Evolutionary conservation across 768 basidiomycete species (phyloP), one percentile per base, ranked within the genome.

Genomic region (Amylocystis lapponica): DNA sequence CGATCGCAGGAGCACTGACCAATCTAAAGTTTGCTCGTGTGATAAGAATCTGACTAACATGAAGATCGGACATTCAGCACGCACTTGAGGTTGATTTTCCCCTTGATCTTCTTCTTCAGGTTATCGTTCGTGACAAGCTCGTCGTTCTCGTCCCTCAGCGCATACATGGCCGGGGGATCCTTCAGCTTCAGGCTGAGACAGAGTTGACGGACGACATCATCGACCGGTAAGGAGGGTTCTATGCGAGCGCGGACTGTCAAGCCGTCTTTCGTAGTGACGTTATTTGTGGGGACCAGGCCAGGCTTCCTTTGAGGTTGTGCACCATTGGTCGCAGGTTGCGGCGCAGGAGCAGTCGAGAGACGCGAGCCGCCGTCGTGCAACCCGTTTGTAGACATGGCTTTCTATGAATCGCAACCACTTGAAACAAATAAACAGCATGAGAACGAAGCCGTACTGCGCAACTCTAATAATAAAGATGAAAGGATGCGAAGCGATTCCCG

Each of bases 111-210:
- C 66, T 76, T 81, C 58, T 80, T 74, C 55, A 96, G 59, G 58
- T 93, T 94, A 50, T 91, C 88, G 54, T 86, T 85, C 21, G 89
- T 93, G 14, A 96, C 83, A 36, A 94, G 64, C 51, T 87, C 87
- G 47, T 86, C 86, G 13, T 72, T 77, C 52, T 89, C 86, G 58
- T 93, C 89, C 53, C 91, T 74, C 46, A 95, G 62, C 1, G 89
- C 85, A 57, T 78, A 92, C 49, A 85, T 66, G 1, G 74, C 72
- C 1, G 86, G 74, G 0, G 84, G 73, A 29, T 87, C 87, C 45
- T 78, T 78, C 45, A 91, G 79, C 62, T 84, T 81, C 51, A 95
- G 68, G 63, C 82, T 91, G 51, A 82, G 65, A 54, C 88, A 90
- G 9, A 92, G 74, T 61, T 90, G 87, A 43, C 78, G 80, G 39